Conservation (phyloP, 23 red algal species). For the Gracilariopsis chorda region DNA sequence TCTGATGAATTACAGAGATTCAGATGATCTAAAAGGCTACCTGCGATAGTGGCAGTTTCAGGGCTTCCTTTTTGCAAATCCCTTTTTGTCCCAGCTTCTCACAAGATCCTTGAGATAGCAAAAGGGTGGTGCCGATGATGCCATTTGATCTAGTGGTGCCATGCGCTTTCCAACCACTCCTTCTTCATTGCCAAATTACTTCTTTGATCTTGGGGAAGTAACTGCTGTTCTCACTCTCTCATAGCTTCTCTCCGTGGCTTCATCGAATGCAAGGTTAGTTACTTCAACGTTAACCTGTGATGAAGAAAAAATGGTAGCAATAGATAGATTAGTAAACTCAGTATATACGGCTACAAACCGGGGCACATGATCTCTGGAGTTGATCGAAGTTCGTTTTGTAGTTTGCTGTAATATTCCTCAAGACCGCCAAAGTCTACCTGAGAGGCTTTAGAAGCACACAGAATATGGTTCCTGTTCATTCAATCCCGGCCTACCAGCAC, state of each 20-base stretch:
- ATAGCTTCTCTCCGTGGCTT: too few relatives aligned
- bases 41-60: not conserved
- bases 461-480: conserved; percentile 17
- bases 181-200: too few relatives aligned
- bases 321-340: conserved; percentile 17
- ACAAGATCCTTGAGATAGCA: conserved; percentile 29
- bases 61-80: not conserved
- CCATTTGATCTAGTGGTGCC: conserved; percentile 33
- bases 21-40: conserved; percentile 50
- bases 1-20: conserved; percentile 9
- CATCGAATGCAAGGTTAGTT: conserved; percentile 26
- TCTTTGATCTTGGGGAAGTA: too few relatives aligned
- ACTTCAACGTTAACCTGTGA: conserved; percentile 48
- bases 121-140: conserved; percentile 24
- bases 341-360: conserved; percentile 40
- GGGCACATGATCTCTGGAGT: conserved; percentile 23
- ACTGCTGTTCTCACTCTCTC: too few relatives aligned
- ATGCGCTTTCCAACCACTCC: too few relatives aligned
- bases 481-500: conserved; percentile 23
- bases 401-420: conserved; percentile 31
- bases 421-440: not conserved
- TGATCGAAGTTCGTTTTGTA: conserved; percentile 14
- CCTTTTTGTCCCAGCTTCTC: not conserved
- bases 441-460: conserved; percentile 1
- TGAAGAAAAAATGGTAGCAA: conserved; percentile 41